Percentiles rank a stretch among this genome's conserved stretches.
Evolutionary conservation across 1,139 yeast genomes (phyloP).

Genomic region (Pichia sp.): DNA sequence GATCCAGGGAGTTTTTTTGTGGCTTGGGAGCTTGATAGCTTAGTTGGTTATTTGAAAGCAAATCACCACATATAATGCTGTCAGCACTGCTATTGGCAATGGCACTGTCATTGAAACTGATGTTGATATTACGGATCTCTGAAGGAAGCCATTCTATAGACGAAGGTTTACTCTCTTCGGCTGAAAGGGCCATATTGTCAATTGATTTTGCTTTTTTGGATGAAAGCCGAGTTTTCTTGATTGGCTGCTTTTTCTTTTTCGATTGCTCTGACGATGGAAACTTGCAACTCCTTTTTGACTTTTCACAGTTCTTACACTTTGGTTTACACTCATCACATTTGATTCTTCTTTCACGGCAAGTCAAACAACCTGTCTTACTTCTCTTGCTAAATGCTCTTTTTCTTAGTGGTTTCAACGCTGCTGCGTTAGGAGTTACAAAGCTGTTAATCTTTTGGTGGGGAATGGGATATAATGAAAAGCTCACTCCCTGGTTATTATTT

Average conservation of each 20-base stretch:
- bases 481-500: background rate
- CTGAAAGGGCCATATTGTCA: background rate
- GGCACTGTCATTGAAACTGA: background rate
- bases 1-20: background rate
- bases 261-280: constrained; percentile 9
- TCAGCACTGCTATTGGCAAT: background rate
- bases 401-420: constrained; percentile 3
- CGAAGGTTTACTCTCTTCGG: background rate
- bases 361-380: constrained; percentile 72
- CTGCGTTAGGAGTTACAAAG: background rate
- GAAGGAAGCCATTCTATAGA: background rate
- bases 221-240: background rate
- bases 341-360: constrained; percentile 67
- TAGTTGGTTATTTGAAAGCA: background rate
- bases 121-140: background rate
- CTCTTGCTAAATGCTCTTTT: constrained; percentile 37
- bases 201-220: background rate
- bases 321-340: constrained; percentile 77
- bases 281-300: constrained; percentile 58
- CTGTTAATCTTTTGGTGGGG: background rate
- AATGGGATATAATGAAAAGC: background rate
- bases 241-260: background rate
- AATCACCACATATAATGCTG: background rate
- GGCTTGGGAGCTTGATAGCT: background rate
- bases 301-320: constrained; percentile 66